Base-by-base conservation (phyloP, 2,329 filamentous ascomycete species). In the Epichloe brachyelytri region DNA sequence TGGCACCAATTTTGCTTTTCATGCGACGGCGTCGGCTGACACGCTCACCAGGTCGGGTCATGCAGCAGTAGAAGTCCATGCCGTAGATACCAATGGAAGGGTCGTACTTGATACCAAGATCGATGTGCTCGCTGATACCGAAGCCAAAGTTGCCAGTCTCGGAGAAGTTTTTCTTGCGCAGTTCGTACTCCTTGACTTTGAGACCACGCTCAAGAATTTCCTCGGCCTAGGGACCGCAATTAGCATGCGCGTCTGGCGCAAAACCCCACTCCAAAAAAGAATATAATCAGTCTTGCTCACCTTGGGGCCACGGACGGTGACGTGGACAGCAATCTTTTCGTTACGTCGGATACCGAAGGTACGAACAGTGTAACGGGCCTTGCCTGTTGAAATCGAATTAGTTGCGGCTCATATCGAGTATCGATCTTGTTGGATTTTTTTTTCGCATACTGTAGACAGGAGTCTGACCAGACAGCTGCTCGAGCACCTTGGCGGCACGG, bases 31-130 rank as follows among this genome's bases (percentile, higher is more conserved):
- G 89, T 80, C 89, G 91, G 72, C 88, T 86, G 71, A 98, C 88
- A 72, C 93, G 90, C 83, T 95, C 90, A 78, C 93, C 93, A 67
- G 91, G 93, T 69, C 93, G 90, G 80, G 89, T 95, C 93, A 98
- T 98, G 88, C 91, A 97, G 87, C 85, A 90, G 86, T 96, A 98
- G 79, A 98, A 98, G 79, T 98, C 93, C 93, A 98, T 98, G 73
- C 93, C 90, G 82, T 95, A 96, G 74, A 96, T 96, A 84, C 90
- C 90, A 65, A 96, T 96, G 59, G 82, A 86, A 60, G 90, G 90
- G 79, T 96, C 90, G 80, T 96, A 96, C 85, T 98, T 98, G 88
- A 98, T 98, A 70, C 93, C 93, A 68, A 98, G 82, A 83, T 98
- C 93, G 77, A 98, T 98, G 86, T 98, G 93, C 80, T 98, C 93